Conservation (phyloP, 2,329 filamentous ascomycete species). For the Sporothrix euskadiensis region DNA sequence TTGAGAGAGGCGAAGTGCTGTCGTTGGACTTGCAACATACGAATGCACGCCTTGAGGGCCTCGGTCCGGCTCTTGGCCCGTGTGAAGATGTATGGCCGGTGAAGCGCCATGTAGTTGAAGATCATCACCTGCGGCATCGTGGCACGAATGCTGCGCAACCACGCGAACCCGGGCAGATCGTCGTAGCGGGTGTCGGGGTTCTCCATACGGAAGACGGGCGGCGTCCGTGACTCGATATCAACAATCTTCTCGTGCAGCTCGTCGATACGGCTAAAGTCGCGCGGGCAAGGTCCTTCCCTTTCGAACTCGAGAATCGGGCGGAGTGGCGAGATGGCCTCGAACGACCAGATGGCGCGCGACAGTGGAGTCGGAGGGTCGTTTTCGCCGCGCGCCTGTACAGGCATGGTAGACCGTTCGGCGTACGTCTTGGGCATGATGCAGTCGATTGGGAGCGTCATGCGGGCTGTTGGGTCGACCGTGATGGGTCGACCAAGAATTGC, state of each 20-base stretch:
- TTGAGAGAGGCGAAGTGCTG: conserved; percentile 51
- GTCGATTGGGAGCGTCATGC: conserved; percentile 56
- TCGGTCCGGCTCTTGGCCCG: conserved; percentile 54
- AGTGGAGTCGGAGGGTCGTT: conserved; percentile 59
- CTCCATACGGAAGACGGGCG: conserved; percentile 54
- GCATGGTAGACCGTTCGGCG: conserved; percentile 48
- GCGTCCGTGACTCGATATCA: conserved; percentile 51
- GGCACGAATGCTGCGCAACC: conserved; percentile 52
- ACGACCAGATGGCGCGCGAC: conserved; percentile 55
- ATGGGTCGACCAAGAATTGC: conserved; percentile 58
- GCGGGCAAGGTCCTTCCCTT: conserved; percentile 56
- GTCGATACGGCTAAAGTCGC: conserved; percentile 56
- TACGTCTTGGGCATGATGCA: conserved; percentile 46
- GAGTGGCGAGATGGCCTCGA: conserved; percentile 50
- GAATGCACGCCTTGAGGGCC: conserved; percentile 57
- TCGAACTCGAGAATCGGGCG: conserved; percentile 58
- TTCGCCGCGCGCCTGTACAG: conserved; percentile 50
- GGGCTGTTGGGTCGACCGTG: conserved; percentile 52
- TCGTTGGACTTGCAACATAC: conserved; percentile 57
- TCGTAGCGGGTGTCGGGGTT: conserved; percentile 62
- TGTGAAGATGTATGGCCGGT: conserved; percentile 63
- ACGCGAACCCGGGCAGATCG: conserved; percentile 52
- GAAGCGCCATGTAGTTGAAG: conserved; percentile 61
- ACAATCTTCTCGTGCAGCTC: conserved; percentile 54
- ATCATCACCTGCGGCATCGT: conserved; percentile 51